Conservation (phyloP, 1,284 basidiomycete species). For the Cerrena zonata region DNA sequence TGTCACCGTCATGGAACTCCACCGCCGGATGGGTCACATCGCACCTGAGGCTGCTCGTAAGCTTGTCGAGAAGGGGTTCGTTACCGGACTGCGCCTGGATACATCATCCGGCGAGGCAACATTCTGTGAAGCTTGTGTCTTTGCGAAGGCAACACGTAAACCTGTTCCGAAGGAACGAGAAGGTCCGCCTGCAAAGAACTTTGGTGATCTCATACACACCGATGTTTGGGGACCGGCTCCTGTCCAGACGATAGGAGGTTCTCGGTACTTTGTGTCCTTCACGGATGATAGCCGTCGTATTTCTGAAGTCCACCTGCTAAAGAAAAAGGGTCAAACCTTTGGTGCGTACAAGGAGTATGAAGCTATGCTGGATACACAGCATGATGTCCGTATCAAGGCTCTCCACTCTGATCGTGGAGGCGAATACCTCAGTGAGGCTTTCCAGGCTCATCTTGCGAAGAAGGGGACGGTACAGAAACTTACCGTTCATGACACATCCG, state of each 20-base stretch:
- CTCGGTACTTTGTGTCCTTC: constrained; percentile 23
- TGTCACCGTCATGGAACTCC: neutral
- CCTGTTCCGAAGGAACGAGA: constrained; percentile 27
- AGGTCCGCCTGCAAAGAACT: constrained; percentile 21
- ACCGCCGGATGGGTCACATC: neutral
- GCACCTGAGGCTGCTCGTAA: neutral
- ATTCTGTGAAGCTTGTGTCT: constrained; percentile 23
- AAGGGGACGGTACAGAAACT: constrained; percentile 10
- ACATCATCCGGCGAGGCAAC: neutral
- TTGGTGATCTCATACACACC: constrained; percentile 31
- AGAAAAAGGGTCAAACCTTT: constrained; percentile 20
- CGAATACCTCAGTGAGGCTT: constrained; percentile 14
- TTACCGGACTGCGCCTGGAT: neutral
- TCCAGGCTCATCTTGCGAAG: constrained; percentile 10
- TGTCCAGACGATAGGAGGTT: constrained; percentile 20
- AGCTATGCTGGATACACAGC: constrained; percentile 15
- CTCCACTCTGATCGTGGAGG: constrained; percentile 18
- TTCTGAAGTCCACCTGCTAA: constrained; percentile 18
- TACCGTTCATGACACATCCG: constrained; percentile 26
- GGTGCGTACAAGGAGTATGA: constrained; percentile 18
- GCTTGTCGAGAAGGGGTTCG: neutral
- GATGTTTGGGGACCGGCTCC: constrained; percentile 35
- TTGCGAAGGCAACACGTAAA: constrained; percentile 27
- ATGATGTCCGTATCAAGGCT: constrained; percentile 8
- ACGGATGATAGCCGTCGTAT: constrained; percentile 20